Conservation (phyloP, 2,329 filamentous ascomycete genomes). For the Fusarium dimerum region DNA sequence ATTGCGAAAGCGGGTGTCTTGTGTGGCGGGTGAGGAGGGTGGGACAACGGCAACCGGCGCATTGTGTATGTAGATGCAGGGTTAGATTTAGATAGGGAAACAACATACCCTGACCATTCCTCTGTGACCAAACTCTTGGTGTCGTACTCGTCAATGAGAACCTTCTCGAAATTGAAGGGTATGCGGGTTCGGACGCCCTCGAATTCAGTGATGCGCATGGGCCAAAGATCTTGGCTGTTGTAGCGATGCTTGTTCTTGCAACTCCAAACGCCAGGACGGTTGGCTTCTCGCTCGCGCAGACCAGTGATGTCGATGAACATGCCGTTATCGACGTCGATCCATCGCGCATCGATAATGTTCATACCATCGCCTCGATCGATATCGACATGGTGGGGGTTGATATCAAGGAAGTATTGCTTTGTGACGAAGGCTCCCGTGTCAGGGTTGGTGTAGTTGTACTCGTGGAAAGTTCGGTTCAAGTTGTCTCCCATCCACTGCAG, state of each 20-base stretch:
- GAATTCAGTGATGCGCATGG: constrained; percentile 71
- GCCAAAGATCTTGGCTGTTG: constrained; percentile 69
- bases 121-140: constrained; percentile 61
- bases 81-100: not conserved
- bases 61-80: not conserved
- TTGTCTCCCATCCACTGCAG: constrained; percentile 64
- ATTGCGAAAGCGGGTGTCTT: not conserved
- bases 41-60: not conserved
- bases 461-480: constrained; percentile 68
- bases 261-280: constrained; percentile 66
- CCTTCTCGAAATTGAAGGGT: constrained; percentile 67
- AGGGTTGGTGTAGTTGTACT: constrained; percentile 50
- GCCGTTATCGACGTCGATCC: constrained; percentile 76
- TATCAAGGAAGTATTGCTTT: constrained; percentile 68
- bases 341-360: constrained; percentile 83
- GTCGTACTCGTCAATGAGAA: constrained; percentile 67
- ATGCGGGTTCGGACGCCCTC: constrained; percentile 72
- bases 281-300: constrained; percentile 64
- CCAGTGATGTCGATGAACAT: constrained; percentile 85
- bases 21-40: not conserved
- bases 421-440: constrained; percentile 41
- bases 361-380: constrained; percentile 64
- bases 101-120: constrained; percentile 61
- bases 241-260: constrained; percentile 83
- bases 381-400: constrained; percentile 70